Evolutionary conservation across 108 stramenopile species (phyloP), one percentile per base, ranked within the genome.

Genomic region (Nitzschia inconspicua): DNA sequence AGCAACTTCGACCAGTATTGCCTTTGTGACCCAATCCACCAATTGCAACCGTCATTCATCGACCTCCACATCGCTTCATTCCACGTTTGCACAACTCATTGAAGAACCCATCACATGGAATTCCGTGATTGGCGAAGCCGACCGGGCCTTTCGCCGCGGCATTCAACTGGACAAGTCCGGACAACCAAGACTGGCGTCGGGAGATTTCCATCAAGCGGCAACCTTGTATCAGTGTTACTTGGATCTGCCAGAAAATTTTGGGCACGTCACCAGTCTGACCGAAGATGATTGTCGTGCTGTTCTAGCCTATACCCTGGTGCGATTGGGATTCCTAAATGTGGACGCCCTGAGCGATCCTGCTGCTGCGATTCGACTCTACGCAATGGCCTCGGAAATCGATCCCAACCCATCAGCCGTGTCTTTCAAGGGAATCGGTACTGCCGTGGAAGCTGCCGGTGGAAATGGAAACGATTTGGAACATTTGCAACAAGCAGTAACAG

Each of bases 141-240:
- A 92, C 68, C 85, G 83, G 2, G 83, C 87, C 53, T 92, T 88
- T 73, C 83, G 80, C 16, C 64, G 49, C 24, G 68, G 53, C 31
- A 79, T 83, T 22, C 57, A 74, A 56, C 65, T 88, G 53, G 91
- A 92, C 64, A 74, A 78, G 57, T 62, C 66, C 16, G 91, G 91
- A 25, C 70, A 83, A 49, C 60, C 86, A 22, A 78, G 91, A 30
- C 66, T 77, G 6, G 86, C 91, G 5, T 57, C 63, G 16, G 84
- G 73, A 3, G 75, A 80, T 3, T 88, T 86, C 64, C 91, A 93
- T 57, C 85, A 89, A 69, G 85, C 88, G 3, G 91, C 88, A 0
- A 93, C 91, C 6, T 63, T 93, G 11, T 93, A 80, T 62, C 91
- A 93, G 46, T 88, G 91, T 68, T 93, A 64, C 67, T 56, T 89